Evolutionary conservation across 192 early-diverging fungal genomes (phyloP), one percentile per base, ranked within the genome.

Genomic region (Irineochytrium annulatum): DNA sequence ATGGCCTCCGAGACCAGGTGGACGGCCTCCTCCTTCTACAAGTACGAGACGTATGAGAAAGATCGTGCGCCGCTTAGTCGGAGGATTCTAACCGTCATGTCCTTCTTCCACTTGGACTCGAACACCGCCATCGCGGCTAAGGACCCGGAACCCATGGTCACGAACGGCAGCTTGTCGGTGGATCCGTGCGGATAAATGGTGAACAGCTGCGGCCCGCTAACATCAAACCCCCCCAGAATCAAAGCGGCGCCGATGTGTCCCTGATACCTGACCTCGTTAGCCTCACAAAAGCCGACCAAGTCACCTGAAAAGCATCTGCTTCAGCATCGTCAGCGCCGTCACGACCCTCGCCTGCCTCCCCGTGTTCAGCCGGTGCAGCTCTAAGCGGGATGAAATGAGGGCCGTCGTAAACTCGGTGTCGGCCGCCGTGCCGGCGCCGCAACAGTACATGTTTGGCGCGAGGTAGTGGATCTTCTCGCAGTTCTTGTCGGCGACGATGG

Each of bases 401-500:
- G 79, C 82, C 31, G 93, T 99, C 3, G 94, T 93, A 68, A 90
- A 91, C 70, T 95, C 91, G 27, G 94, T 96, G 79, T 99, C 96
- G 24, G 96, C 96, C n/a, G 96, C 96, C 16, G 96, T 99, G 63
- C 96, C 94, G 26, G 94, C 96, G 57, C 96, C 94, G 68, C 92
- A 93, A 77, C 94, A 97, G 80, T 95, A 82, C 85, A 95, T 94
- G 77, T 99, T 99, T 60, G 94, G 94, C 37, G 93, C 90, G 44
- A 99, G 69, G 67, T 94, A 96, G 80, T 96, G 94, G 56, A 99
- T 94, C 81, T 99, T 99, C 77, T 91, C 85, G 76, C 94, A 97
- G 77, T 99, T 97, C 78, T 99, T 99, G 82, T 99, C 94, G 0
- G 91, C 91, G 8, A 99, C 94, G 66, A 95, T 97, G 22, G 94